A percentile compares a stretch with the other conserved stretches of the same genome.
Evolutionary conservation across 2,329 filamentous ascomycete genomes (phyloP).

Genomic region (Penicillium capsulatum): DNA sequence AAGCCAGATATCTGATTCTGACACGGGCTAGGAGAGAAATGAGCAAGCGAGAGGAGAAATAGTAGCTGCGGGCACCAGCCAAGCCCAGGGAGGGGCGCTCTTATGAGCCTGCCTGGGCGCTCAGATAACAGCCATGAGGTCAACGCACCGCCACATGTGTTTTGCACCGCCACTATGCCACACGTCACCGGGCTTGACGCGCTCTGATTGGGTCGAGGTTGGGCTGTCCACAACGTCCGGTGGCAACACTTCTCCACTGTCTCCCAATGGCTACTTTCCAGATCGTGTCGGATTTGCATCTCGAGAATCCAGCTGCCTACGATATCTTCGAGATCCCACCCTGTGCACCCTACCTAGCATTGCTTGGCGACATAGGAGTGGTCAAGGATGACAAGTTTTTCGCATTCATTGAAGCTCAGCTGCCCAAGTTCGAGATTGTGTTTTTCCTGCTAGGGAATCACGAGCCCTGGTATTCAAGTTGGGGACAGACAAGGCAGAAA

Average conservation of each 20-base stretch:
- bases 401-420: slow-evolving; percentile 48
- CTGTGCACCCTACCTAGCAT: slow-evolving; percentile 49
- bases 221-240: neutral
- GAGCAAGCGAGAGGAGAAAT: slow-evolving; percentile 6
- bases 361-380: slow-evolving; percentile 56
- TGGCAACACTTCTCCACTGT: slow-evolving; percentile 4
- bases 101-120: slow-evolving; percentile 21
- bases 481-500: slow-evolving; percentile 21
- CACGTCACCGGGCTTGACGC: slow-evolving; percentile 2
- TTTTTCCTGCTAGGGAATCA: slow-evolving; percentile 56
- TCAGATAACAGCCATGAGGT: slow-evolving; percentile 22
- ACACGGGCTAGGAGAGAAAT: slow-evolving; percentile 1
- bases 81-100: slow-evolving; percentile 14
- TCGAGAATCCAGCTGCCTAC: slow-evolving; percentile 51
- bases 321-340: slow-evolving; percentile 49
- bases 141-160: slow-evolving; percentile 24
- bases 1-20: no score
- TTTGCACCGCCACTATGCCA: slow-evolving; percentile 25
- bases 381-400: slow-evolving; percentile 44
- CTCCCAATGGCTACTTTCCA: slow-evolving; percentile 33
- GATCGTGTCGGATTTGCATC: slow-evolving; percentile 57
- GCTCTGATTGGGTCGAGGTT: slow-evolving; percentile 6
- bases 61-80: slow-evolving; percentile 4
- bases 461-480: slow-evolving; percentile 47
- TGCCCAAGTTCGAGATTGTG: slow-evolving; percentile 48